phyloP scores from a whole-genome alignment of 2,329 filamentous ascomycete genomes.

The Colletotrichum liaoningense region DNA sequence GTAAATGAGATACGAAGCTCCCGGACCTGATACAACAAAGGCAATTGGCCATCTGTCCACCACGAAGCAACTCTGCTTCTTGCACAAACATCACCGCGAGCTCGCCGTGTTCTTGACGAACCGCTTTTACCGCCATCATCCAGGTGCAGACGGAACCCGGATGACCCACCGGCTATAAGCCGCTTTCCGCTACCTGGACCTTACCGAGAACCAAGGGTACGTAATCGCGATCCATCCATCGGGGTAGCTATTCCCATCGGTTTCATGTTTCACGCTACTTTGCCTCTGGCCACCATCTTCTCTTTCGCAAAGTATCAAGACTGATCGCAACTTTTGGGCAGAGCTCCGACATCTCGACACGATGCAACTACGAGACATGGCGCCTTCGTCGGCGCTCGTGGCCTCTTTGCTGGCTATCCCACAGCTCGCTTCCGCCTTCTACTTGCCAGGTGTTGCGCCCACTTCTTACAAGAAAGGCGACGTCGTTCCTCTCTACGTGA shows the following conservation, averaged over 20 bases:
- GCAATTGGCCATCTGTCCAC: conserved; percentile 30
- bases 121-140: background rate
- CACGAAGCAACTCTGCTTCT: conserved; percentile 6
- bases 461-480: conserved; percentile 88
- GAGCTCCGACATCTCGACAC: conserved; percentile 5
- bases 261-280: conserved; percentile 16
- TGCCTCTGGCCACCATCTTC: background rate
- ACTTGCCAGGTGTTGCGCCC: conserved; percentile 94
- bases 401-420: conserved; percentile 63
- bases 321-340: background rate
- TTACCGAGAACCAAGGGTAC: conserved; percentile 26
- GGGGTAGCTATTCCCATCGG: conserved; percentile 27
- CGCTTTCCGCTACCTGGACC: conserved; percentile 10
- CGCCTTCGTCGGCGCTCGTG: conserved; percentile 62
- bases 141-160: conserved; percentile 11
- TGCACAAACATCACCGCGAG: background rate
- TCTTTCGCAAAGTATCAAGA: background rate
- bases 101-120: background rate
- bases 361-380: conserved; percentile 59
- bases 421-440: conserved; percentile 79
- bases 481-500: conserved; percentile 88
- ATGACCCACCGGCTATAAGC: conserved; percentile 32
- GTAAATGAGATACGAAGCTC: conserved; percentile 18
- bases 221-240: conserved; percentile 22
- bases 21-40: conserved; percentile 10